Base-by-base conservation (phyloP, 345 rosid genomes). In the Ceriops tagal region DNA sequence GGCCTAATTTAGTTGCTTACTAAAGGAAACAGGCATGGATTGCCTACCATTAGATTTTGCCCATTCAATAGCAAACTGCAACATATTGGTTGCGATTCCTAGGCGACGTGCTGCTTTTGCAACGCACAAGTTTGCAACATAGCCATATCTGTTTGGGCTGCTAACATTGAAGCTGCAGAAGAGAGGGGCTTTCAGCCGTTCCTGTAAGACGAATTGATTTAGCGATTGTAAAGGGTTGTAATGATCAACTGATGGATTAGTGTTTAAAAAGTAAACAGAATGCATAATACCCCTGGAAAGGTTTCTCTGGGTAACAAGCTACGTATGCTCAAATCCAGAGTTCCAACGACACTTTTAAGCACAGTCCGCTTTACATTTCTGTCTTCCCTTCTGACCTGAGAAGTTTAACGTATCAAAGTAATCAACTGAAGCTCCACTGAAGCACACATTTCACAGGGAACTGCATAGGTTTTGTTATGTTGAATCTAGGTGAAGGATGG, bases 281-380 rank as follows among this genome's bases (percentile, higher is more conserved):
- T 3, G 19, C 31, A 56, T 62, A 4, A 35, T 78, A 90, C 97
- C 96, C 89, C 96, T 13, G 98, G 98, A 79, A 87, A 87, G 43
- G 86, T 89, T 85, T 90, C 97, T 72, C 93, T 97, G 19, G 79
- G 87, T 72, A 85, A 65, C 71, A 87, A 84, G 78, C 77, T 69
- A 7, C 83, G 81, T 58, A 90, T 74, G 75, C 87, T 89, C 77
- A 87, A 78, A 79, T 90, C 96, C 58, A 93, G 98, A 53, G 98
- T 93, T 71, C 93, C 98, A 39, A 87, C 97, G 10, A 90, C 89
- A 82, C 96, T 89, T 81, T 85, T 93, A 69, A 88, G 75, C 49
- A 88, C 85, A 0, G 86, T 83, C 58, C 83, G 86, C 66, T 87
- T 90, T 55, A 84, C 82, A 31, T 77, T 80, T 62, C 32, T 71